Evolutionary conservation across 1,139 yeast species (phyloP).

Genomic region (Pichia kudriavzevii): DNA sequence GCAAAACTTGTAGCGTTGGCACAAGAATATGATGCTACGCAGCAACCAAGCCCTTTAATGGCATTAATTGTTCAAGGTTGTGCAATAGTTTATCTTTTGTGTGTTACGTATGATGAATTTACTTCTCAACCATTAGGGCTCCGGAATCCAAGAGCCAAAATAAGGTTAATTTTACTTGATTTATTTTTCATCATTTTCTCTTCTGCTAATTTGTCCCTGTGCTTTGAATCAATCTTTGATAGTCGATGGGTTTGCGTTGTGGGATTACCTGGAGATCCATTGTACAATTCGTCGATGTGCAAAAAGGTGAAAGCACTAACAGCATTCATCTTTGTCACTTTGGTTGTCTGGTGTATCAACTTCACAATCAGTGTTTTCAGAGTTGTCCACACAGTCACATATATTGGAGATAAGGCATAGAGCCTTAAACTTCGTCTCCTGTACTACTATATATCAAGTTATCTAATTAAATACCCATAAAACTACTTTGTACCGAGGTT

Average conservation of each 20-base stretch:
- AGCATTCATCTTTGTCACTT: slow-evolving; percentile 65
- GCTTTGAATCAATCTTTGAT: slow-evolving; percentile 79
- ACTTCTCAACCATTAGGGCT: slow-evolving; percentile 86
- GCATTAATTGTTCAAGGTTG: slow-evolving; percentile 77
- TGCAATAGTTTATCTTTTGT: slow-evolving; percentile 69
- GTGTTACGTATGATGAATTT: slow-evolving; percentile 86
- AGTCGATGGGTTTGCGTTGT: slow-evolving; percentile 68
- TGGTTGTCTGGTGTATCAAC: slow-evolving; percentile 78
- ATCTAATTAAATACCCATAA: too few species aligned
- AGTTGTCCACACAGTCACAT: slow-evolving; percentile 63
- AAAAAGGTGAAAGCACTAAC: slow-evolving; percentile 74
- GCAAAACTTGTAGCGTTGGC: slow-evolving; percentile 51
- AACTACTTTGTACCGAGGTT: too few species aligned
- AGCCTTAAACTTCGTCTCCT: background rate
- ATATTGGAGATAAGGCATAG: slow-evolving; percentile 7
- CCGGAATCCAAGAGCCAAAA: slow-evolving; percentile 74
- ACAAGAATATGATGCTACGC: slow-evolving; percentile 42
- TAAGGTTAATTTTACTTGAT: slow-evolving; percentile 71
- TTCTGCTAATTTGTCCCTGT: slow-evolving; percentile 80
- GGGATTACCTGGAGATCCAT: slow-evolving; percentile 14
- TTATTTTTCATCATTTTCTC: slow-evolving; percentile 83
- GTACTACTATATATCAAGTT: too few species aligned
- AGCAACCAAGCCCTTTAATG: slow-evolving; percentile 89
- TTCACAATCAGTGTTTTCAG: slow-evolving; percentile 78
- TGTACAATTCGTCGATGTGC: slow-evolving; percentile 39